phyloP scores from a whole-genome alignment of 768 basidiomycete genomes.

The Tulasnella calospora region DNA sequence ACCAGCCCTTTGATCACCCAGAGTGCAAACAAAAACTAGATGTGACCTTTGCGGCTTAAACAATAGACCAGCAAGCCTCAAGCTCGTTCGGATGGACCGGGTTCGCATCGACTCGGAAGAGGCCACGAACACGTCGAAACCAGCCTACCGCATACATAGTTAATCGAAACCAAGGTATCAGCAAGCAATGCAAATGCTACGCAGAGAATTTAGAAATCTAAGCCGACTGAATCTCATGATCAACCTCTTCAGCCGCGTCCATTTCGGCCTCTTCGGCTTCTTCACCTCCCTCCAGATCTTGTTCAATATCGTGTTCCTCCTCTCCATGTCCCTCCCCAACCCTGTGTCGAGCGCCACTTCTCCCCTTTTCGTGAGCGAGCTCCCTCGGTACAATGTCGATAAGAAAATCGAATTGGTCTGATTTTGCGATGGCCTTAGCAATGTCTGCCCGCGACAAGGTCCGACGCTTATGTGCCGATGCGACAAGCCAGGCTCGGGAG shows the following conservation, averaged over 20 bases:
- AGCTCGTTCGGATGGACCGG: neutral
- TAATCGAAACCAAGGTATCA: neutral
- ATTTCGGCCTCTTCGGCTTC: neutral
- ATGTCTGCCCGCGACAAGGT: constrained; percentile 92
- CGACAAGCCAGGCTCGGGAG: constrained; percentile 89
- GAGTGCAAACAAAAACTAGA: neutral
- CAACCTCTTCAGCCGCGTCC: constrained; percentile 1
- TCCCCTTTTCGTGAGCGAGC: constrained; percentile 38
- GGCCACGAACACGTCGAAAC: neutral
- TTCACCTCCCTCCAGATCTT: neutral
- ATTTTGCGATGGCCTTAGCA: constrained; percentile 83
- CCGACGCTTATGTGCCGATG: constrained; percentile 93
- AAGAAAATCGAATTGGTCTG: constrained; percentile 95
- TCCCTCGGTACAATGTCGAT: constrained; percentile 94
- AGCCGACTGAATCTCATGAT: neutral
- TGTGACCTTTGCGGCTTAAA: neutral
- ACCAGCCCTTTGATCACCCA: neutral
- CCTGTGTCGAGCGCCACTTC: constrained; percentile 4
- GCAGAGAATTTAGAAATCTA: neutral
- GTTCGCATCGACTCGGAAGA: neutral
- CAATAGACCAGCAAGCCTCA: neutral
- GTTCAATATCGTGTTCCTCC: neutral
- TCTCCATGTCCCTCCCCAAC: neutral
- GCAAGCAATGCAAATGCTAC: neutral
- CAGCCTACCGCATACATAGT: neutral